phyloP scores from a whole-genome alignment of 2,329 filamentous ascomycete genomes.

The Rhynchosporium agropyri region DNA sequence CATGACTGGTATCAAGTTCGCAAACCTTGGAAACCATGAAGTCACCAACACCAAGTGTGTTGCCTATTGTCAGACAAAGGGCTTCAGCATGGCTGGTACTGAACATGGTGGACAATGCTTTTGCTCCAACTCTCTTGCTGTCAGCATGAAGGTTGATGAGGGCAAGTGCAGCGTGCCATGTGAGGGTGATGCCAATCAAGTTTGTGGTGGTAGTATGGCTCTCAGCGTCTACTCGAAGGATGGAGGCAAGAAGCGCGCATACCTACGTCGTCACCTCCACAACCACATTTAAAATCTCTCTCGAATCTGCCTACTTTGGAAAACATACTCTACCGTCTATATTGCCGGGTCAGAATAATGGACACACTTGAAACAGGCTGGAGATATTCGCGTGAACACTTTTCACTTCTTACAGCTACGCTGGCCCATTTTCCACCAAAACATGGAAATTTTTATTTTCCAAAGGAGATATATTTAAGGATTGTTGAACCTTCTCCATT shows the following conservation, averaged over 20 bases:
- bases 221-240: conserved; percentile 47
- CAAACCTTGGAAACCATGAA: conserved; percentile 45
- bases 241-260: conserved; percentile 9
- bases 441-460: not conserved
- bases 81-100: conserved; percentile 52
- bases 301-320: conserved; percentile 13
- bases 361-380: conserved; percentile 1
- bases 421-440: conserved; percentile 7
- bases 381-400: not conserved
- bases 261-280: conserved; percentile 17
- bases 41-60: conserved; percentile 53
- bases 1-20: conserved; percentile 46
- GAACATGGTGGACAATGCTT: conserved; percentile 53
- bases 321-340: conserved; percentile 1
- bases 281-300: conserved; percentile 9
- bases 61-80: conserved; percentile 50
- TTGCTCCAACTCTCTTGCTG: conserved; percentile 48
- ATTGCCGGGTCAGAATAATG: not conserved
- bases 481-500: conserved; percentile 9
- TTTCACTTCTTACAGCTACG: conserved; percentile 17
- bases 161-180: conserved; percentile 53
- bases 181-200: conserved; percentile 50
- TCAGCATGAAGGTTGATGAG: conserved; percentile 49
- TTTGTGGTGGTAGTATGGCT: conserved; percentile 54
- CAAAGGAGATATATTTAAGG: conserved; percentile 11